A percentile compares a stretch with the other conserved stretches of the same genome.
These are phyloP conservation scores for Termitomyces bulborhizus DNA, from an alignment of 768 basidiomycete species.

Conservation along the genomic window DNA sequence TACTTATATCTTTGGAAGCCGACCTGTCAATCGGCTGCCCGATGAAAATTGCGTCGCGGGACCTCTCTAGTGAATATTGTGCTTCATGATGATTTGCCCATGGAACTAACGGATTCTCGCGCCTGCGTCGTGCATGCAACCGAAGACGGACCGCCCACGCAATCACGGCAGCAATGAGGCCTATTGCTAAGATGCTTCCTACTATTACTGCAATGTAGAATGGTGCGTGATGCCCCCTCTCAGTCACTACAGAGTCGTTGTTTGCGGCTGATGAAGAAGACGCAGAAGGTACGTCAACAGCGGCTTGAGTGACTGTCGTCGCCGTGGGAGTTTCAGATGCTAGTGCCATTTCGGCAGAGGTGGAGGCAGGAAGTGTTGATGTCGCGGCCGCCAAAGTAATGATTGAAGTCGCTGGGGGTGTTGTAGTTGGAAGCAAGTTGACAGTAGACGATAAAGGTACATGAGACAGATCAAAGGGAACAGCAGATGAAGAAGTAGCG, in stretches of 20 bases:
- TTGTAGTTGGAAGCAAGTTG: not conserved
- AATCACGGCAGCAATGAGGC: conserved; percentile 38
- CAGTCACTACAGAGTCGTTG: not conserved
- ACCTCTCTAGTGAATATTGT: conserved; percentile 18
- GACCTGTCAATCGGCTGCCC: conserved; percentile 8
- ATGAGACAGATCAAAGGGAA: not conserved
- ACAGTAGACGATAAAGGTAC: not conserved
- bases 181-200: conserved; percentile 38
- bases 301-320: conserved; percentile 2
- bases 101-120: conserved; percentile 28
- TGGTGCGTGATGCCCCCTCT: conserved; percentile 25
- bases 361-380: not conserved
- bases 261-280: conserved; percentile 2
- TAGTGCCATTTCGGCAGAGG: not conserved
- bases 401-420: not conserved
- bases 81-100: conserved; percentile 25
- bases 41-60: conserved; percentile 15
- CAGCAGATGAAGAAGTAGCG: not conserved
- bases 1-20: conserved; percentile 16
- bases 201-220: conserved; percentile 48
- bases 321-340: not conserved
- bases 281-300: conserved; percentile 2
- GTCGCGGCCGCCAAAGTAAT: not conserved
- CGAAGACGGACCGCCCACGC: conserved; percentile 43
- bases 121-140: conserved; percentile 25